phyloP scores from a whole-genome alignment of 148 eudicot genomes.

The Chenopodium suecicum region DNA sequence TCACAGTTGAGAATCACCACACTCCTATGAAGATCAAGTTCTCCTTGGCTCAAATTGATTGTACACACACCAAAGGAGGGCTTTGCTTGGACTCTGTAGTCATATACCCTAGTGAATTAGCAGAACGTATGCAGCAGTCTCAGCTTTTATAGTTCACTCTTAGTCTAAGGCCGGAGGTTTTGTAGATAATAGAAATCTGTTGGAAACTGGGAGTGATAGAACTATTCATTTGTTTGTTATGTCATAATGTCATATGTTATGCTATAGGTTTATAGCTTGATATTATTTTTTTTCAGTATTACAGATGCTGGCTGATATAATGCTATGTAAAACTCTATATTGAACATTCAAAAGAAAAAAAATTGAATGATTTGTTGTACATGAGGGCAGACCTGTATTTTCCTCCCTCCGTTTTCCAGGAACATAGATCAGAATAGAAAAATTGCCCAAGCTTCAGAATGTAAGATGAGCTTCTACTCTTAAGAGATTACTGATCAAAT shows the following conservation, averaged over 20 bases:
- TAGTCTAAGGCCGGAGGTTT: neutral
- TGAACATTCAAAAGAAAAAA: neutral
- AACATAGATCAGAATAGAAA: neutral
- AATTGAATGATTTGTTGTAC: neutral
- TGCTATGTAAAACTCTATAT: neutral
- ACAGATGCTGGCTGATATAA: neutral
- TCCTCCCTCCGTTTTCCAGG: neutral
- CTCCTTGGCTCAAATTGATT: conserved; percentile 73
- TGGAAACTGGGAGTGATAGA: neutral
- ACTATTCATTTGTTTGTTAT: neutral
- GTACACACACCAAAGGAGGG: conserved; percentile 80
- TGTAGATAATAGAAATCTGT: conserved; percentile 6
- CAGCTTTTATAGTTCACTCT: conserved; percentile 9
- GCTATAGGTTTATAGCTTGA: neutral
- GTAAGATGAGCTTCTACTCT: neutral
- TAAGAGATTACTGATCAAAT: neutral
- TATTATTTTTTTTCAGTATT: neutral
- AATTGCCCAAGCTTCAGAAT: neutral
- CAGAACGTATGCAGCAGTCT: conserved; percentile 6
- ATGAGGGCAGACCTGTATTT: neutral
- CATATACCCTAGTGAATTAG: conserved; percentile 43
- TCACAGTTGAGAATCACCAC: conserved; percentile 34
- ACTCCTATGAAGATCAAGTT: conserved; percentile 41
- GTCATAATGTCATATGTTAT: neutral
- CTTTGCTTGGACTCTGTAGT: conserved; percentile 68